phyloP scores from a whole-genome alignment of 768 basidiomycete genomes.

The Panus rudis region DNA sequence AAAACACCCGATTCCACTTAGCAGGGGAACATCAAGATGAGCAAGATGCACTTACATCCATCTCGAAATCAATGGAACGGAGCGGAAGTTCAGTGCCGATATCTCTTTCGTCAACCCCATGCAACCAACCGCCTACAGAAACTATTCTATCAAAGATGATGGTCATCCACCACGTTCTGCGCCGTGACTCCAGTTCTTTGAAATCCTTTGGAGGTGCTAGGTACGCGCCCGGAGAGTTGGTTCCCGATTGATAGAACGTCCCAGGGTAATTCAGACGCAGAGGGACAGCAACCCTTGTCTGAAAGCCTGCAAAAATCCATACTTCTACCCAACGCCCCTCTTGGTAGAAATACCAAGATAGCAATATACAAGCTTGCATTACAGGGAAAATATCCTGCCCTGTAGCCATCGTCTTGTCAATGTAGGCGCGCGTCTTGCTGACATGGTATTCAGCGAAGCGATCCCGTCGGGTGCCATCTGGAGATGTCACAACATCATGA shows the following conservation, averaged over 20 bases:
- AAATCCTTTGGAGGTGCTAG: constrained; percentile 72
- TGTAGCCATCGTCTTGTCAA: constrained; percentile 85
- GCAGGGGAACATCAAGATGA: neutral
- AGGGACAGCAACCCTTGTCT: constrained; percentile 75
- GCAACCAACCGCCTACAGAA: constrained; percentile 71
- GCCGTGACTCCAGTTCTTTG: constrained; percentile 68
- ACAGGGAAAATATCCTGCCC: constrained; percentile 83
- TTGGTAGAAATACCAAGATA: constrained; percentile 89
- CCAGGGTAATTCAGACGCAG: constrained; percentile 82
- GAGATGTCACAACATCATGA: constrained; percentile 54
- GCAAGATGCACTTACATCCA: constrained; percentile 41
- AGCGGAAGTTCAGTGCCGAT: constrained; percentile 80
- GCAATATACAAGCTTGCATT: constrained; percentile 78
- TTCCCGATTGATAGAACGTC: constrained; percentile 59
- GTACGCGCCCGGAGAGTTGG: constrained; percentile 69
- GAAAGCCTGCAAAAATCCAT: constrained; percentile 85
- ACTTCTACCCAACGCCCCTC: constrained; percentile 89
- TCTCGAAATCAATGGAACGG: constrained; percentile 68
- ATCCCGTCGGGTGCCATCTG: constrained; percentile 75
- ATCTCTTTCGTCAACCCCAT: constrained; percentile 78
- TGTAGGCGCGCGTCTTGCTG: constrained; percentile 79
- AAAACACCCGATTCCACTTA: constrained; percentile 2
- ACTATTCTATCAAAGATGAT: constrained; percentile 79
- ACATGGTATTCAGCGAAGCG: constrained; percentile 85
- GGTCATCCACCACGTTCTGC: constrained; percentile 90